Conservation (phyloP, 2,329 filamentous ascomycete species). For the Fusarium coffeatum region DNA sequence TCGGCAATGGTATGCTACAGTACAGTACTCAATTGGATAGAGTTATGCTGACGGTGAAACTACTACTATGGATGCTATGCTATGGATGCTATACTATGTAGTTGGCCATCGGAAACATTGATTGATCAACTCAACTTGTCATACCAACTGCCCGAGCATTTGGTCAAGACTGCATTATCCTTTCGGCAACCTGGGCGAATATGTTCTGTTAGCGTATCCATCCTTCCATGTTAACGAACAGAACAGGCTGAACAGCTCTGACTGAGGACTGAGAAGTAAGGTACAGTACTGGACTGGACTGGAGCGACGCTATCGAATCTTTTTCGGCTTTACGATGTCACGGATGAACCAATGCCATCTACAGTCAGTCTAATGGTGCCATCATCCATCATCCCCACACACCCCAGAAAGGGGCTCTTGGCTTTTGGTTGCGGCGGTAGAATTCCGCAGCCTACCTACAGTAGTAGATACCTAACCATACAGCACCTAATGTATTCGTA, state of each 20-base stretch:
- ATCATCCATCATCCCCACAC: constrained; percentile 6
- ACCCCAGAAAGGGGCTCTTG: constrained; percentile 46
- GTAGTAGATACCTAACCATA: too few relatives aligned
- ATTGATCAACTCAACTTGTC: constrained; percentile 17
- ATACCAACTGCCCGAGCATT: constrained; percentile 13
- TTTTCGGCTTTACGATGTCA: constrained; percentile 26
- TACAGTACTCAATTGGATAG: not conserved
- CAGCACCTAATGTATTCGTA: too few relatives aligned
- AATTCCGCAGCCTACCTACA: constrained; percentile 44
- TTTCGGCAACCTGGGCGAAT: not conserved
- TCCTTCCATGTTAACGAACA: not conserved
- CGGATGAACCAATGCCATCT: constrained; percentile 8
- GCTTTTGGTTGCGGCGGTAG: constrained; percentile 44
- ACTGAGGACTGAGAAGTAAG: not conserved
- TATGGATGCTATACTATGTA: too few relatives aligned
- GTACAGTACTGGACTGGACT: not conserved
- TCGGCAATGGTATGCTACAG: not conserved
- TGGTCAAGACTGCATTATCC: not conserved
- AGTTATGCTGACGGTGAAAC: not conserved
- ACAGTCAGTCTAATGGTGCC: constrained; percentile 13
- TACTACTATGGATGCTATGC: too few relatives aligned
- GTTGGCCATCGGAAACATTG: constrained; percentile 34
- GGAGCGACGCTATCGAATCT: constrained; percentile 38
- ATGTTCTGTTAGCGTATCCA: constrained; percentile 23
- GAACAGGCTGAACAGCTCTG: not conserved